Base-by-base conservation (phyloP, 345 rosid genomes). In the Jatropha curcas region DNA sequence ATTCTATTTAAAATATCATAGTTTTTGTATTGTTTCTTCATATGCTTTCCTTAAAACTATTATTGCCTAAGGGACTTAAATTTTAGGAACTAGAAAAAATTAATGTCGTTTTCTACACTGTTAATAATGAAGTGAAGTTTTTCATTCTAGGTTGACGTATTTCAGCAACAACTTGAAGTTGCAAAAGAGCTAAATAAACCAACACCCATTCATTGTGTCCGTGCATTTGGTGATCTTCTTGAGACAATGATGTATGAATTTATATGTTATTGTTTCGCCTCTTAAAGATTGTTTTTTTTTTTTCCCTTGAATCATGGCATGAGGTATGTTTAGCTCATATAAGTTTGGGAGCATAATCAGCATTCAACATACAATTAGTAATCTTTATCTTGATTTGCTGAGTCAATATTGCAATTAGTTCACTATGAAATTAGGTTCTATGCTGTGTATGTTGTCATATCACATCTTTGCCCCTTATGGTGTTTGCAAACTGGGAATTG, bases 141-240 rank as follows among this genome's bases (percentile, higher is more conserved):
- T 65, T 17, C 33, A 10, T 19, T 60, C 46, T 73, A 87, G 91
- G 87, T 89, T 65, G 82, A 85, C 45, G 98, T 92, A 56, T 92
- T 92, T 74, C 81, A 57, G 71, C 89, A 84, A 78, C 99, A 95
- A 82, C 94, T 92, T 33, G 78, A 87, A 82, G 93, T 95, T 73
- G 97, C 97, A 17, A 95, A 89, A 83, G 87, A 85, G 70, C 74
- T 92, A 84, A 88, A 90, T 60, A 86, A 80, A 67, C 98, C 98
- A 0, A 96, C 87, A 52, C 88, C 97, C 0, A 43, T 92, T 71
- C 97, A 90, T 65, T 95, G 96, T 85, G 98, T 95, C 39, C 96
- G 93, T 65, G 98, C 98, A 31, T 92, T 81, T 20, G 94, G 96
- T 1, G 93, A 91, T 83, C 84, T 93, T 70, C 98, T 92, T n/a